Base-by-base conservation (phyloP, 2,329 filamentous ascomycete species). In the Colletotrichum melonis region DNA sequence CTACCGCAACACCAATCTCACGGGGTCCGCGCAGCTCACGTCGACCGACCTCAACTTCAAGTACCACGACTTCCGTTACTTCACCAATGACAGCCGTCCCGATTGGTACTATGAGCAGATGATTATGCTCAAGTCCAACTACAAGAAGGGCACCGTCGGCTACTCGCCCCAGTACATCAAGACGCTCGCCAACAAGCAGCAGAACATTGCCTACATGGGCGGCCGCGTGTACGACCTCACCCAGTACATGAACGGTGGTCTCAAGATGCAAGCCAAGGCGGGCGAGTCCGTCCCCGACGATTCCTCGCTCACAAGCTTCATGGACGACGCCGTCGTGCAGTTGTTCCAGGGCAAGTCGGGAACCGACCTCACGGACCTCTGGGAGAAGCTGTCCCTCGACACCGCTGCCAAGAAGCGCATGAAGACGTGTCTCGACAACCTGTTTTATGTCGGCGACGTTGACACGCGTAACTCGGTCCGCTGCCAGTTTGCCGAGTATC, bases 41-140 rank as follows among this genome's bases (percentile, higher is more conserved):
- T 86, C 83, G 35, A 87, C 88, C 4, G 95, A 98, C 79, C 76
- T 87, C 26, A 97, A 98, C 79, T 86, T 91, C 26, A 86, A 90
- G 75, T 99, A 97, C 81, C 97, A 99, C 79, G 97, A 99, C 81
- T 99, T 99, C 90, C 92, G 97, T 72, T 91, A 89, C 79, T 95
- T 90, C 79, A 94, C 90, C 42, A 94, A 95, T 76, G 94, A 98
- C 80, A 92, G 89, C 63, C 92, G 95, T 12, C 91, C 92, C 2
- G 95, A 98, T 80, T 99, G 97, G 97, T 98, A 96, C 84, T 92
- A 89, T 70, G 94, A 99, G 84, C 92, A 95, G 81, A 95, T 98
- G 89, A 88, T 92, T 38, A 91, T 92, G 81, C 85, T 99, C 66
- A 93, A 92, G 77, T 84, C 90, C 38, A 92, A 92, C 76, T 98